Evolutionary conservation across 73 alveolate genomes (phyloP).

Genomic region (Paraurostyla sp.): DNA sequence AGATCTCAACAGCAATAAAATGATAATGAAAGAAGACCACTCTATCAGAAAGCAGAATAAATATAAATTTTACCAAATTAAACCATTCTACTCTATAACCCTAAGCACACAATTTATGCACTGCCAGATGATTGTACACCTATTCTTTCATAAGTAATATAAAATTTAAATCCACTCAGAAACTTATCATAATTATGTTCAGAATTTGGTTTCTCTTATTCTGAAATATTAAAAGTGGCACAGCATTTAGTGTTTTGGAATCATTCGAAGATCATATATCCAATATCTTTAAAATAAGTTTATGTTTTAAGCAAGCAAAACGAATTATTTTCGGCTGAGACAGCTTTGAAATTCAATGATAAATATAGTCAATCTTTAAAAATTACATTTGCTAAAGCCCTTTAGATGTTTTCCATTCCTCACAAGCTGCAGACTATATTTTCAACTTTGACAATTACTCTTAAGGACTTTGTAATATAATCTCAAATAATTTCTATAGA

Average conservation of each 20-base stretch:
- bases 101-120: background rate
- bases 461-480: conserved; percentile 46
- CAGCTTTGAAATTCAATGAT: background rate
- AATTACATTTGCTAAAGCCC: conserved; percentile 1
- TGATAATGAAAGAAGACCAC: background rate
- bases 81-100: conserved; percentile 18
- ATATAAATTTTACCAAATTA: conserved; percentile 39
- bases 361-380: conserved; percentile 6
- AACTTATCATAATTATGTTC: conserved; percentile 24
- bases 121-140: conserved; percentile 57
- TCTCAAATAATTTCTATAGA: background rate
- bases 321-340: background rate
- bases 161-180: conserved; percentile 9
- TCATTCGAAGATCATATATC: conserved; percentile 35
- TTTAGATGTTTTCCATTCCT: conserved; percentile 23
- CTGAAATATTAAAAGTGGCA: conserved; percentile 20
- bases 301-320: conserved; percentile 1
- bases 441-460: conserved; percentile 12
- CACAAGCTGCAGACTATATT: background rate
- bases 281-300: background rate
- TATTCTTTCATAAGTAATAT: background rate
- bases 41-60: background rate
- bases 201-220: conserved; percentile 12
- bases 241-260: conserved; percentile 56
- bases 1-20: background rate